Evolutionary conservation across 2,329 filamentous ascomycete genomes (phyloP).

Genomic region (Macrophomina phaseolina): DNA sequence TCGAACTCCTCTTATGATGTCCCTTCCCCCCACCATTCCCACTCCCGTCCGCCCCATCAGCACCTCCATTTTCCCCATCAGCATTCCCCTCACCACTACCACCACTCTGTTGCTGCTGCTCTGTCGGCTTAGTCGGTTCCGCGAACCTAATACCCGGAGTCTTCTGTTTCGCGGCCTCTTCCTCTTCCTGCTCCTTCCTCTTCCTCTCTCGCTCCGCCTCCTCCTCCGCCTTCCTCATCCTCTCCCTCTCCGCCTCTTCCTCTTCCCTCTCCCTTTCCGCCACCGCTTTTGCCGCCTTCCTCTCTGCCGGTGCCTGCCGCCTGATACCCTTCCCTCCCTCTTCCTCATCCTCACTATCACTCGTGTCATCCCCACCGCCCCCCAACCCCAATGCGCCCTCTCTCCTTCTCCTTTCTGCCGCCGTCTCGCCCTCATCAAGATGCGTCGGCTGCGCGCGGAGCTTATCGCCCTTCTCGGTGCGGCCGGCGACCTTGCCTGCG

Average conservation of each 20-base stretch:
- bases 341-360: conserved; percentile 60
- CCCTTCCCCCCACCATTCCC: background rate
- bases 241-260: conserved; percentile 4
- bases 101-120: conserved; percentile 4
- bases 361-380: conserved; percentile 36
- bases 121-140: conserved; percentile 17
- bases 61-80: background rate
- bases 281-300: background rate
- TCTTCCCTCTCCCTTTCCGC: background rate
- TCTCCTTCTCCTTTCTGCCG: conserved; percentile 74
- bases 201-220: background rate
- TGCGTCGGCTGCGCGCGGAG: conserved; percentile 23
- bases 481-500: conserved; percentile 5
- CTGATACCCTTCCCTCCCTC: conserved; percentile 29
- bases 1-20: conserved; percentile 21
- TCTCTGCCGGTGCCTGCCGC: conserved; percentile 7
- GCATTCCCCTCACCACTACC: background rate
- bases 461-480: conserved; percentile 30
- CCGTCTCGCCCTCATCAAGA: conserved; percentile 66
- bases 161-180: conserved; percentile 6
- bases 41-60: background rate
- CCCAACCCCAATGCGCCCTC: conserved; percentile 73
- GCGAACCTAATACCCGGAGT: conserved; percentile 30
- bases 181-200: background rate
- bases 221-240: background rate